Percentiles rank a stretch among this genome's conserved stretches.
Evolutionary conservation across 1,284 basidiomycete genomes (phyloP).

Genomic region (Trametes sp.): DNA sequence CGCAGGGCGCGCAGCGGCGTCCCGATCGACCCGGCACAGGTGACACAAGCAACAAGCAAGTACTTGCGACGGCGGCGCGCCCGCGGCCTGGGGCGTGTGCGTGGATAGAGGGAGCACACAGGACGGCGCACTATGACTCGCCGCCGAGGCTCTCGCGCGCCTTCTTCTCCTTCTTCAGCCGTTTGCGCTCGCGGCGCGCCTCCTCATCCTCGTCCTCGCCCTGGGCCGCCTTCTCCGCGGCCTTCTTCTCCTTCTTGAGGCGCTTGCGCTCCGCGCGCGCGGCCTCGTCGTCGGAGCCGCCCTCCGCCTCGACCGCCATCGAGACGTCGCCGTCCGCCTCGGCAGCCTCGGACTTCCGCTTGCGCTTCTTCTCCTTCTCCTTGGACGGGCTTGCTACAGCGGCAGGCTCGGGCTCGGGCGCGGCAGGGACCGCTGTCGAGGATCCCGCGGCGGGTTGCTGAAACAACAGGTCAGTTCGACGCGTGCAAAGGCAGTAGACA

Average conservation of each 20-base stretch:
- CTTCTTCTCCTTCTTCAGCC: conserved; percentile 47
- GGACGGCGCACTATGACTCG: conserved; percentile 38
- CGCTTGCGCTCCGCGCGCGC: conserved; percentile 49
- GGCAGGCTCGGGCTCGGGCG: conserved; percentile 27
- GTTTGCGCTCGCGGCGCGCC: conserved; percentile 43
- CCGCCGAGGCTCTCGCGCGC: conserved; percentile 44
- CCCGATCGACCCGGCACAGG: not conserved
- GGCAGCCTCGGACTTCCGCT: conserved; percentile 70
- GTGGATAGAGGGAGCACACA: not conserved
- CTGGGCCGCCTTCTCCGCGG: conserved; percentile 67
- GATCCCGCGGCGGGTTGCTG: conserved; percentile 57
- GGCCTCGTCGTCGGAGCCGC: conserved; percentile 62
- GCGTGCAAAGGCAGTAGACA: conserved; percentile 12
- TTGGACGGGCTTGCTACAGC: conserved; percentile 52
- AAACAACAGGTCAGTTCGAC: not conserved
- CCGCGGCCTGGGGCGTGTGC: not conserved
- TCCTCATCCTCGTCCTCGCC: conserved; percentile 47
- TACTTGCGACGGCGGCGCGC: no score
- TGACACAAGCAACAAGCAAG: not conserved
- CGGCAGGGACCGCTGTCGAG: conserved; percentile 33
- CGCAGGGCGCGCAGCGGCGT: not conserved
- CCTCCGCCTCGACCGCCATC: conserved; percentile 49
- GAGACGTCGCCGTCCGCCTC: conserved; percentile 53
- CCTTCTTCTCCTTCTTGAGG: conserved; percentile 50
- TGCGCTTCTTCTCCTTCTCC: conserved; percentile 72